phyloP scores from a whole-genome alignment of 2,329 filamentous ascomycete genomes.

The Pestalotiopsis sp. region DNA sequence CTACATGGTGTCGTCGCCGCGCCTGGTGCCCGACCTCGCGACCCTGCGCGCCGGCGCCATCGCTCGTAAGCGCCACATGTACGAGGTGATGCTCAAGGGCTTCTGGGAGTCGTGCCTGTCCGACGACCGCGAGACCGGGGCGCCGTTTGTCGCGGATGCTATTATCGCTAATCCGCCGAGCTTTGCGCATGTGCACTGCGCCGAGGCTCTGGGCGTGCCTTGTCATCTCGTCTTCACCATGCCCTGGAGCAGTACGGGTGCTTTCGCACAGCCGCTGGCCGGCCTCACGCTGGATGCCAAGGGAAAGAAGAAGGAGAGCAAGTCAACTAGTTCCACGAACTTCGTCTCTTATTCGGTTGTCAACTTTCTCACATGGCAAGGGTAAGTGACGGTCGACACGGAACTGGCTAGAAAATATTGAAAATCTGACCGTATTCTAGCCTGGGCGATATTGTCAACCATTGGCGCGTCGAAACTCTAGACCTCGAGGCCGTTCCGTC shows the following conservation, averaged over 20 bases:
- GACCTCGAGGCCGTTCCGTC: constrained; percentile 75
- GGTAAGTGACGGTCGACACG: constrained; percentile 29
- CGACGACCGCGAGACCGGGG: constrained; percentile 44
- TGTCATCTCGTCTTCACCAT: constrained; percentile 92
- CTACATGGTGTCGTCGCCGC: constrained; percentile 43
- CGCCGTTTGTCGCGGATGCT: constrained; percentile 80
- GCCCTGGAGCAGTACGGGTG: constrained; percentile 81
- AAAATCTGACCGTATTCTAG: not conserved
- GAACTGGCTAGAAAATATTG: too few species aligned
- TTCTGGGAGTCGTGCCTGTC: constrained; percentile 88
- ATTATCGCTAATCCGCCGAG: constrained; percentile 80
- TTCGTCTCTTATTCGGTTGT: constrained; percentile 79
- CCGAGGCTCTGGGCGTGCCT: constrained; percentile 74
- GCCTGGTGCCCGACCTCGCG: constrained; percentile 36
- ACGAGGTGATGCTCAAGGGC: constrained; percentile 78
- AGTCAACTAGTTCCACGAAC: constrained; percentile 65
- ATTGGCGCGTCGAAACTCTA: constrained; percentile 67
- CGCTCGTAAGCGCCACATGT: constrained; percentile 46
- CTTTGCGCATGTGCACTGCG: constrained; percentile 75
- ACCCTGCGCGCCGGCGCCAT: constrained; percentile 39
- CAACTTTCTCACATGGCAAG: constrained; percentile 88
- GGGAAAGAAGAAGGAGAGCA: constrained; percentile 46
- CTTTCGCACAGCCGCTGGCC: constrained; percentile 80
- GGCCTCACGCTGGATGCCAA: constrained; percentile 51
- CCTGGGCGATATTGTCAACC: constrained; percentile 83